Evolutionary conservation across 768 basidiomycete genomes (phyloP), one percentile per base, ranked within the genome.

Genomic region (Hericium coralloides): DNA sequence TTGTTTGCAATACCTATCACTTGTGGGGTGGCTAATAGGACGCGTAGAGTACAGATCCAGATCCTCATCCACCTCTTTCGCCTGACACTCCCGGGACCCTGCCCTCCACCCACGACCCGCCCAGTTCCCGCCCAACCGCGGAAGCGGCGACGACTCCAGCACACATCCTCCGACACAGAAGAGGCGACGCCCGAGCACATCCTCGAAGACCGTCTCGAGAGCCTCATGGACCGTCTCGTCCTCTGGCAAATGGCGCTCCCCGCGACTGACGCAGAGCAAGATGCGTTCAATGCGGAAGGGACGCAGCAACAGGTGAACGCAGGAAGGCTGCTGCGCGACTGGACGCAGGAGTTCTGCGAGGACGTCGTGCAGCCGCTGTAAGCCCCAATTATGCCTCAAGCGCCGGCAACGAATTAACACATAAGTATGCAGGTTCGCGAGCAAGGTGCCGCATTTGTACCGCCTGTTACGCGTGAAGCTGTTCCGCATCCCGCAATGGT

Each of bases 181-280:
- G 25, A 26, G 52, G 60, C 51, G 17, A 60, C 65, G 22, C 56
- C 65, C 8, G 49, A 47, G 38, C 41, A 56, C 23, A 26, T 61
- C 14, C 65, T 72, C 12, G 79, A 80, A 52, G 84, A 91, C 69
- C 88, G 84, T 64, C 67, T 89, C 4, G 84, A 91, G 66, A 72
- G 74, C 1, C 83, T 85, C 68, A 88, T 89, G 84, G 89, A 91
- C 69, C 87, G 84, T 64, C 67, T 89, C 3, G 84, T 81, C 2
- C 80, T 79, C 70, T 89, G 87, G 87, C 89, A 91, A 64, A 78
- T 91, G 20, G 68, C 74, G 60, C 60, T 59, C 3, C 65, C 68
- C 31, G 67, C 85, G 56, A 69, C 73, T 25, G 66, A 64, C 4
- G 72, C 22, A 43, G 59, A 20, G 10, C 56, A 55, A 17, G 55